A percentile compares a stretch with the other conserved stretches of the same genome.
These are phyloP conservation scores for Kazachstania africana DNA, from an alignment of 805 yeast genomes.

Conservation along the genomic window DNA sequence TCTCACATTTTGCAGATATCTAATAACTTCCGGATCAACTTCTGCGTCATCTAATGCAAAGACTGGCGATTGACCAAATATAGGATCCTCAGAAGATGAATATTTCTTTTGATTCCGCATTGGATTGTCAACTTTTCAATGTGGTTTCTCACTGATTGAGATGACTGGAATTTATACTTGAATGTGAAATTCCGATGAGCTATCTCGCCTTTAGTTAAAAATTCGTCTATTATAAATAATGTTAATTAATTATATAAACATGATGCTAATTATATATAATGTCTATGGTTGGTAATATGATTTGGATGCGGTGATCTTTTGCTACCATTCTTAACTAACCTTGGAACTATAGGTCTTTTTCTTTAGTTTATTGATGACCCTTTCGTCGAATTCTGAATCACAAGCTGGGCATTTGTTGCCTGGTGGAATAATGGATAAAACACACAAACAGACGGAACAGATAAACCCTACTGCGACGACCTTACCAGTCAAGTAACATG, in stretches of 20 bases:
- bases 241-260: no score
- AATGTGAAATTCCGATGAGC: no score
- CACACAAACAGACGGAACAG: conserved; percentile 86
- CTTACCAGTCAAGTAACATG: conserved; percentile 83
- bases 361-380: conserved; percentile 44
- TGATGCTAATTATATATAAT: no score
- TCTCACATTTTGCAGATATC: conserved; percentile 18
- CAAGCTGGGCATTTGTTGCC: conserved; percentile 76
- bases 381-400: conserved; percentile 60
- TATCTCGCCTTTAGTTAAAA: no score
- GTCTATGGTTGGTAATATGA: no score
- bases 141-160: no score
- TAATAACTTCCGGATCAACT: conserved; percentile 18
- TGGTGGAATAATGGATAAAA: conserved; percentile 56
- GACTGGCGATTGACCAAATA: conserved; percentile 23
- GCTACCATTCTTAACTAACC: conserved; percentile 4
- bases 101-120: conserved; percentile 1
- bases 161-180: no score
- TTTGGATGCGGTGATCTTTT: no score
- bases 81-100: conserved; percentile 8
- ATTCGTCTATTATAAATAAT: no score
- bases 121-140: background rate
- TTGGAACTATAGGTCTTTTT: conserved; percentile 26
- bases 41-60: conserved; percentile 15
- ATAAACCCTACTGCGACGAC: conserved; percentile 90